Percentiles rank a stretch among this genome's conserved stretches.
These are phyloP conservation scores for Trametes cinnabarina DNA, from an alignment of 768 basidiomycete species.

Conservation along the genomic window DNA sequence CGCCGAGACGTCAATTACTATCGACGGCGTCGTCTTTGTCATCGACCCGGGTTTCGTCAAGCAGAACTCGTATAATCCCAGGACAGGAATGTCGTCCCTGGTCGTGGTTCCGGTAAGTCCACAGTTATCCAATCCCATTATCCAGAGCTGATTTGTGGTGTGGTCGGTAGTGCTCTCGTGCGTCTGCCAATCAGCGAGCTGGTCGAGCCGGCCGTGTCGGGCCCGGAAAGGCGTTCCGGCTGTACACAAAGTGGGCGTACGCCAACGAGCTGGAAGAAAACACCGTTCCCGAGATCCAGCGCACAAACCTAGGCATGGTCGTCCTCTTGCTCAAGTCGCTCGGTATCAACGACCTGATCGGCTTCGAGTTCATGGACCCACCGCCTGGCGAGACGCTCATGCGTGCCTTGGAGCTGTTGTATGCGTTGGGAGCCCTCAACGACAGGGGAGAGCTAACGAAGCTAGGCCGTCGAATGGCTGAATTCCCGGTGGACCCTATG, in stretches of 20 bases:
- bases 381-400: constrained; percentile 98
- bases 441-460: constrained; percentile 97
- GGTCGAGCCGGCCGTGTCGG: constrained; percentile 98
- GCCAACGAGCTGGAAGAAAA: constrained; percentile 94
- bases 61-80: constrained; percentile 97
- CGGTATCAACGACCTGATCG: constrained; percentile 97
- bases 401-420: constrained; percentile 88
- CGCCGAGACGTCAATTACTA: constrained; percentile 99
- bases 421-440: constrained; percentile 94
- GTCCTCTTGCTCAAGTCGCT: constrained; percentile 93
- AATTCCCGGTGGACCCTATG: constrained; percentile 99
- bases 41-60: constrained; percentile 99
- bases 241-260: constrained; percentile 99
- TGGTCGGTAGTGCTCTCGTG: constrained; percentile 87
- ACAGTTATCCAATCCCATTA: too few relatives aligned
- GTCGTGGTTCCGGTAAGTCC: constrained; percentile 87
- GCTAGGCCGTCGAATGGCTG: constrained; percentile 94
- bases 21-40: constrained; percentile 98
- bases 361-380: constrained; percentile 98
- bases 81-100: constrained; percentile 97
- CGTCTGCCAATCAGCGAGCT: constrained; percentile 95
- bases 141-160: too few relatives aligned
- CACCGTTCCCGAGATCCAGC: constrained; percentile 97
- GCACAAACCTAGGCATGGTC: constrained; percentile 96
- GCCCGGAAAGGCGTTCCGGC: constrained; percentile 95